These are phyloP conservation scores for Cantharellus cinnabarinus DNA, from an alignment of 768 basidiomycete species.

Conservation along the genomic window DNA sequence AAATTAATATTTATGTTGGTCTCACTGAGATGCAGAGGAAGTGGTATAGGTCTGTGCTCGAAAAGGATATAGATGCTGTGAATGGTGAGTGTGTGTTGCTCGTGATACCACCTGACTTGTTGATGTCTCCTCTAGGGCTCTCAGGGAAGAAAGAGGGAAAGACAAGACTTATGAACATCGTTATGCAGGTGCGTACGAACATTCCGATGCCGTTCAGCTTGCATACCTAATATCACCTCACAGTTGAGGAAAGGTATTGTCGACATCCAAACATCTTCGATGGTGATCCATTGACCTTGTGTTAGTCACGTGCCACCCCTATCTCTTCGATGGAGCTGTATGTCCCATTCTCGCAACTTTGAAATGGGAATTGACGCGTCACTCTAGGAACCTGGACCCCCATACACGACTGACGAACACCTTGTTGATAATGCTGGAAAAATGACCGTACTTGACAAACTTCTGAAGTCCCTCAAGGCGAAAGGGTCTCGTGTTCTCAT, in stretches of 20 bases:
- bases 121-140: constrained; percentile 29
- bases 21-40: constrained; percentile 94
- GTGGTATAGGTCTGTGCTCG: constrained; percentile 89
- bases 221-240: neutral
- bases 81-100: constrained; percentile 37
- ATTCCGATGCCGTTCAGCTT: neutral
- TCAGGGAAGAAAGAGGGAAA: constrained; percentile 98
- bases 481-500: constrained; percentile 93
- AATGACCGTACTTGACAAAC: constrained; percentile 93
- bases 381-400: constrained; percentile 83
- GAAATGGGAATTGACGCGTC: neutral
- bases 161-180: constrained; percentile 93
- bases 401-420: constrained; percentile 96
- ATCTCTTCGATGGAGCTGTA: constrained; percentile 84
- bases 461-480: constrained; percentile 66
- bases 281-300: neutral
- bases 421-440: constrained; percentile 86
- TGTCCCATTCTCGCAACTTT: constrained; percentile 9
- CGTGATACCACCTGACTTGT: neutral
- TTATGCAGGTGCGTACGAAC: constrained; percentile 64
- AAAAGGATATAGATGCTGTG: constrained; percentile 98
- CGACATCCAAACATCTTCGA: neutral
- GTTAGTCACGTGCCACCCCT: constrained; percentile 68
- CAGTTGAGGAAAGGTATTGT: constrained; percentile 12
- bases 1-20: constrained; percentile 96